Evolutionary conservation across 164 flowering plant species (phyloP).

Genomic region (Vitis amurensis): DNA sequence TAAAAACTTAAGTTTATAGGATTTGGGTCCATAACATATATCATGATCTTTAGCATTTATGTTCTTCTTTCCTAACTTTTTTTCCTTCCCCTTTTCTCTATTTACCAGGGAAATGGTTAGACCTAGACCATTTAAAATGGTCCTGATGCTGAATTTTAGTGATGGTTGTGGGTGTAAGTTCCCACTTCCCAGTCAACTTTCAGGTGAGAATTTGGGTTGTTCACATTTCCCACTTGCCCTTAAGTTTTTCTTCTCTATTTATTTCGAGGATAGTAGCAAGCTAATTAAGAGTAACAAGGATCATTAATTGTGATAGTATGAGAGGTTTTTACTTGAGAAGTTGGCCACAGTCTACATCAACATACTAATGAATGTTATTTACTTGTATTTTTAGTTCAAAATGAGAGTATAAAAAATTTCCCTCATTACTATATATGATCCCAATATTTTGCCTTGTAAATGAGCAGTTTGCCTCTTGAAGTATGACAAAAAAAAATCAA

Average conservation of each 20-base stretch:
- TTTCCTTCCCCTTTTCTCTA: background rate
- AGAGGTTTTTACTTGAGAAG: background rate
- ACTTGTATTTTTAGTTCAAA: background rate
- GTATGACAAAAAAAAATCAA: too few relatives aligned
- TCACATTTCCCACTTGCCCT: background rate
- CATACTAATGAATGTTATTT: background rate
- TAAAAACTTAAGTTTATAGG: too few relatives aligned
- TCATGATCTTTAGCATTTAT: too few relatives aligned
- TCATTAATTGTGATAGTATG: background rate
- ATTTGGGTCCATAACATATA: too few relatives aligned
- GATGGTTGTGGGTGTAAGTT: constrained; percentile 52
- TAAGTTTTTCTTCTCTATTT: background rate
- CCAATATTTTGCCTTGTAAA: too few relatives aligned
- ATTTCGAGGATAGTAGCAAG: background rate
- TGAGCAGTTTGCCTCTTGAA: too few relatives aligned
- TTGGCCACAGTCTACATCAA: background rate
- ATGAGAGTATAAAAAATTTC: background rate
- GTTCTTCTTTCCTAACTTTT: background rate
- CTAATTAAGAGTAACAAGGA: background rate
- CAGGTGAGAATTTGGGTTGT: constrained; percentile 34
- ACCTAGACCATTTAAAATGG: constrained; percentile 40
- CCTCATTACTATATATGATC: background rate
- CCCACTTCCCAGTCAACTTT: constrained; percentile 48
- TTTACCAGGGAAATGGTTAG: constrained; percentile 37
- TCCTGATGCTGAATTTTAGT: constrained; percentile 46